Percentiles rank a stretch among this genome's conserved stretches.
Conservation (phyloP, 225 moss, liverwort and hornwort species). For the Sphagnum tenellum region DNA sequence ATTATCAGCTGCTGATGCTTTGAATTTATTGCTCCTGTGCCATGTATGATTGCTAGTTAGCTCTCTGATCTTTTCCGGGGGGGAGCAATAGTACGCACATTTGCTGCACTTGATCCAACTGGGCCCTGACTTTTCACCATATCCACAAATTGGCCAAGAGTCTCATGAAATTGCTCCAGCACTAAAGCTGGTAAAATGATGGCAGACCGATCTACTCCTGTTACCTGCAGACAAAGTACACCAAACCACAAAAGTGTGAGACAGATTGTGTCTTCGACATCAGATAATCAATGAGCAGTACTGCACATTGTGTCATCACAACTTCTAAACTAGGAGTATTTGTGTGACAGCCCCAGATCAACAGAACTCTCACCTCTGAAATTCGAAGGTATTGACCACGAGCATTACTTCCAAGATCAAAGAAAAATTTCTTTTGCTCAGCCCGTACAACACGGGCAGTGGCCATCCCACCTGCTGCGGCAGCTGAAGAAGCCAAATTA, state of each 20-base stretch:
- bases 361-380: constrained; percentile 33
- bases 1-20: constrained; percentile 14
- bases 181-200: constrained; percentile 57
- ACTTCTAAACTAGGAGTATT: too few species aligned
- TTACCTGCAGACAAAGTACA: constrained; percentile 22
- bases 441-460: constrained; percentile 57
- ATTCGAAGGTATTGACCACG: constrained; percentile 64
- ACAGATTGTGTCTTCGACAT: too few species aligned
- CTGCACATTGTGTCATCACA: background rate
- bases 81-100: constrained; percentile 70
- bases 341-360: background rate
- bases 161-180: constrained; percentile 64
- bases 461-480: constrained; percentile 24
- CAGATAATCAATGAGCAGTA: background rate
- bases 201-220: constrained; percentile 57
- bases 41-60: constrained; percentile 29
- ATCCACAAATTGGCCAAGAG: constrained; percentile 62
- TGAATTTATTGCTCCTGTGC: constrained; percentile 19
- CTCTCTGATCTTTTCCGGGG: constrained; percentile 66
- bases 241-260: too few species aligned
- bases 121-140: constrained; percentile 69
- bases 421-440: constrained; percentile 66
- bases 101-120: constrained; percentile 48
- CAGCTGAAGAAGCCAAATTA: constrained; percentile 27
- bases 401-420: constrained; percentile 64